A percentile compares a stretch with the other conserved stretches of the same genome.
Evolutionary conservation across 2,329 filamentous ascomycete species (phyloP).

Genomic region (Diaporthe citrichinensis): DNA sequence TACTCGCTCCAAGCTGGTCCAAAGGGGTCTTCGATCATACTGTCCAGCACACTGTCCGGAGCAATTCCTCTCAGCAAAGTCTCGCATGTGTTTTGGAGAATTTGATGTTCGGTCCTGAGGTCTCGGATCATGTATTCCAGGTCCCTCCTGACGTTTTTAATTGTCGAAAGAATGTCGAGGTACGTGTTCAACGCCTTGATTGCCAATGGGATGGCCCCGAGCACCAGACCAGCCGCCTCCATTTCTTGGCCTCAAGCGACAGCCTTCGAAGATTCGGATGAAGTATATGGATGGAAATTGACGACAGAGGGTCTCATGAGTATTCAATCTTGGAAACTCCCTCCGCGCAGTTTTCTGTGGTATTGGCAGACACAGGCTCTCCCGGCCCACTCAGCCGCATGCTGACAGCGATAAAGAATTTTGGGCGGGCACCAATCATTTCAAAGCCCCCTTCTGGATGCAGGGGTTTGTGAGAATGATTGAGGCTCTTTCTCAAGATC

Average conservation of each 20-base stretch:
- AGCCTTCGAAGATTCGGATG: neutral
- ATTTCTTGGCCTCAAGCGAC: neutral
- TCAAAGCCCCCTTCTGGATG: neutral
- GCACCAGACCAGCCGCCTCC: conserved; percentile 37
- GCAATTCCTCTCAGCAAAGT: conserved; percentile 35
- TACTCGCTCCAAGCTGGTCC: conserved; percentile 30
- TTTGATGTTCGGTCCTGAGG: conserved; percentile 36
- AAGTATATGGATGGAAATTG: neutral
- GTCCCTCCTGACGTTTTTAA: conserved; percentile 23
- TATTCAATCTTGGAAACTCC: neutral
- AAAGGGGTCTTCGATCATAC: conserved; percentile 35
- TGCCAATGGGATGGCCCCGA: conserved; percentile 36
- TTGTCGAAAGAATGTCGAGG: conserved; percentile 23
- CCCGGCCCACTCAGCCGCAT: conserved; percentile 8
- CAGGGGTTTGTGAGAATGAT: too few relatives aligned
- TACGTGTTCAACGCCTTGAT: conserved; percentile 32
- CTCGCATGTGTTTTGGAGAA: conserved; percentile 39
- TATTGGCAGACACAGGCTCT: neutral
- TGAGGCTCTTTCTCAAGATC: neutral
- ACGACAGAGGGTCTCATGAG: neutral
- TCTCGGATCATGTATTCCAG: conserved; percentile 34
- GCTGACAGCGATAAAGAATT: neutral
- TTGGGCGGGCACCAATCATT: conserved; percentile 31
- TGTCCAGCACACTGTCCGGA: conserved; percentile 30
- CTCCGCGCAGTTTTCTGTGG: neutral